Percentiles rank a stretch among this genome's conserved stretches.
Conservation (phyloP, 192 early-diverging fungal genomes). For the Mortierella alpina region DNA sequence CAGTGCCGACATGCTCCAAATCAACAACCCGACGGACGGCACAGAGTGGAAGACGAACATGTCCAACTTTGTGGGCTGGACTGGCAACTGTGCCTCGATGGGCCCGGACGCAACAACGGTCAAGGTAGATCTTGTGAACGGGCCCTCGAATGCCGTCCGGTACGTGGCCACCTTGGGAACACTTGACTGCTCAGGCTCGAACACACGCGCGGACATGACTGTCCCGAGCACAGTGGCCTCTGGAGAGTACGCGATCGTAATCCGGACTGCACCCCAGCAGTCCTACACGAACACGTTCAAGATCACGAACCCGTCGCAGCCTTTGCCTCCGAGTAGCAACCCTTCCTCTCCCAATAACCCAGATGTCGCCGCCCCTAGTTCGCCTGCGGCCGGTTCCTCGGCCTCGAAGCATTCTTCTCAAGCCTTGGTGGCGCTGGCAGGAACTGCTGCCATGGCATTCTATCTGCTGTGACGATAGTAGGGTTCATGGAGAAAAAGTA, state of each 20-base stretch:
- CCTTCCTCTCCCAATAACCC: not conserved
- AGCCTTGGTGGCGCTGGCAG: constrained; percentile 23
- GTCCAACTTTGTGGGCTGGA: constrained; percentile 51
- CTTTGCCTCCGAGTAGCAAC: not conserved
- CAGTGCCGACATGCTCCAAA: constrained; percentile 48
- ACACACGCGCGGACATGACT: constrained; percentile 50
- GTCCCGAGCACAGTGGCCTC: constrained; percentile 36
- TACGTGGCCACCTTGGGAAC: constrained; percentile 44
- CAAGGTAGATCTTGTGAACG: constrained; percentile 53
- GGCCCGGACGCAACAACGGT: constrained; percentile 39
- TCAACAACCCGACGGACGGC: constrained; percentile 50
- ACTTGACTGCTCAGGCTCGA: constrained; percentile 42
- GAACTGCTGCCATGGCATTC: constrained; percentile 13
- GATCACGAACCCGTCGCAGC: constrained; percentile 36
- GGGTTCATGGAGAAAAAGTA: not conserved
- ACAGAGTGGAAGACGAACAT: constrained; percentile 41
- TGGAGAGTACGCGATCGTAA: constrained; percentile 43
- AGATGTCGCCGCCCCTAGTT: not conserved
- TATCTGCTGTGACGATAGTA: constrained; percentile 16
- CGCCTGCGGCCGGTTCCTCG: not conserved
- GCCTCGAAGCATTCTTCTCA: not conserved
- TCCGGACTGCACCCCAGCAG: constrained; percentile 42
- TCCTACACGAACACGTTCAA: constrained; percentile 49
- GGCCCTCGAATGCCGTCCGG: constrained; percentile 40
- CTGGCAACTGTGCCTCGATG: constrained; percentile 52